These are phyloP conservation scores for Venturia effusa DNA, from an alignment of 2,329 filamentous ascomycete genomes.

Conservation along the genomic window DNA sequence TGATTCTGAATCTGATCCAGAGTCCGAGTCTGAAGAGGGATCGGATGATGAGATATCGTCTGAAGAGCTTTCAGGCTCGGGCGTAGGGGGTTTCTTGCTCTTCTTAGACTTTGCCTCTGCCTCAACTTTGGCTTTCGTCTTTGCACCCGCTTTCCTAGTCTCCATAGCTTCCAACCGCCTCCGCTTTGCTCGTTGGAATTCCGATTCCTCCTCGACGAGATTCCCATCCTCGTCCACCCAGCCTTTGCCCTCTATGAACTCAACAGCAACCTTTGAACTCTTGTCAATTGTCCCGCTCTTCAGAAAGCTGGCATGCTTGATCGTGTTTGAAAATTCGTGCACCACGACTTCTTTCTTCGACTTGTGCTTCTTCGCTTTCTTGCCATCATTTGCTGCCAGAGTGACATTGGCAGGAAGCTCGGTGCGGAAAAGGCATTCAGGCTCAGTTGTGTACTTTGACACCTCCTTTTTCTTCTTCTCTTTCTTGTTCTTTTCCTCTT, in stretches of 20 bases:
- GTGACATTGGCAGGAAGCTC: conserved; percentile 53
- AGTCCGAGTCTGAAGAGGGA: conserved; percentile 15
- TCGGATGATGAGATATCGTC: conserved; percentile 7
- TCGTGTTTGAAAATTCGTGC: conserved; percentile 83
- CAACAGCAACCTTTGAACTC: conserved; percentile 38
- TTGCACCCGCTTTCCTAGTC: background rate
- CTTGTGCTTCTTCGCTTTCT: conserved; percentile 50
- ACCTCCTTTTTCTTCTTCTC: conserved; percentile 46
- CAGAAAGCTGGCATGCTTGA: conserved; percentile 72
- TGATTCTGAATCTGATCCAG: conserved; percentile 13
- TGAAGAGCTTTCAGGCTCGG: background rate
- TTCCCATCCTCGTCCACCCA: conserved; percentile 77
- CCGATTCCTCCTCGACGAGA: conserved; percentile 51
- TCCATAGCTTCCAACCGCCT: background rate
- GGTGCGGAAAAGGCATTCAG: conserved; percentile 79
- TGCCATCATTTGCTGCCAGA: conserved; percentile 34
- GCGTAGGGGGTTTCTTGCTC: background rate
- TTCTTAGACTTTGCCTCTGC: background rate
- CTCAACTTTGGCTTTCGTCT: conserved; percentile 8
- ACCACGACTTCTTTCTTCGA: conserved; percentile 51
- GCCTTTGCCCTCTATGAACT: conserved; percentile 73
- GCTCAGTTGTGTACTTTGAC: conserved; percentile 70
- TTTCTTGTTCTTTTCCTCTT: conserved; percentile 42
- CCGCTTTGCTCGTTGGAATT: conserved; percentile 4
- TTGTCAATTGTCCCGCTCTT: conserved; percentile 42